phyloP scores from a whole-genome alignment of 106 monocot genomes.

The Gastrodia elata region DNA sequence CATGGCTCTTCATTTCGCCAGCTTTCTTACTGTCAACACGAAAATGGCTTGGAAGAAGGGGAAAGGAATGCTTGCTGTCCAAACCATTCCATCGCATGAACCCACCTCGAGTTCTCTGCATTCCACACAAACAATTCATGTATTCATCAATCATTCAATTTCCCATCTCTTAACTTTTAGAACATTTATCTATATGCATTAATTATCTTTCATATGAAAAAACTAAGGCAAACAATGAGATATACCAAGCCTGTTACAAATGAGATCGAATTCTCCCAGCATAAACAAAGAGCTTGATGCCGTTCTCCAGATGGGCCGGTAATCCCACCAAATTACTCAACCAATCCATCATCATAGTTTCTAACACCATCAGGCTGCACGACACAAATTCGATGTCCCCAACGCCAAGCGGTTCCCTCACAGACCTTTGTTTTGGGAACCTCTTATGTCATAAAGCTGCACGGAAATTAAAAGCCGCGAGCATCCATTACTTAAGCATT shows the following conservation, averaged over 20 bases:
- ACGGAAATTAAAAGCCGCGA: not conserved
- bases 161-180: too few relatives aligned
- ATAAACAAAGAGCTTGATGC: slow-evolving; percentile 72
- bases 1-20: slow-evolving; percentile 62
- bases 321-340: slow-evolving; percentile 89
- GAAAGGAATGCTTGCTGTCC: slow-evolving; percentile 55
- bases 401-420: slow-evolving; percentile 69
- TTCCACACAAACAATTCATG: too few relatives aligned
- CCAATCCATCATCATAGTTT: slow-evolving; percentile 90
- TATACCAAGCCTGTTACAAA: slow-evolving; percentile 95
- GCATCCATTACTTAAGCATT: not conserved
- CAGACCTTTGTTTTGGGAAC: slow-evolving; percentile 58
- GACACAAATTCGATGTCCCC: slow-evolving; percentile 86
- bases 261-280: slow-evolving; percentile 91
- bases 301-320: slow-evolving; percentile 74
- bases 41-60: slow-evolving; percentile 35
- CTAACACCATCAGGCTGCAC: slow-evolving; percentile 68
- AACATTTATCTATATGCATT: not conserved
- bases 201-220: not conserved
- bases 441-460: slow-evolving; percentile 78
- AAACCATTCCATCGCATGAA: slow-evolving; percentile 95
- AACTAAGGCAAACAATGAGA: not conserved
- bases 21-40: slow-evolving; percentile 60
- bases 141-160: too few relatives aligned
- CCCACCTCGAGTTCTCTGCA: slow-evolving; percentile 94